phyloP scores from a whole-genome alignment of 2,329 filamentous ascomycete species.

The Diaporthe vexans region DNA sequence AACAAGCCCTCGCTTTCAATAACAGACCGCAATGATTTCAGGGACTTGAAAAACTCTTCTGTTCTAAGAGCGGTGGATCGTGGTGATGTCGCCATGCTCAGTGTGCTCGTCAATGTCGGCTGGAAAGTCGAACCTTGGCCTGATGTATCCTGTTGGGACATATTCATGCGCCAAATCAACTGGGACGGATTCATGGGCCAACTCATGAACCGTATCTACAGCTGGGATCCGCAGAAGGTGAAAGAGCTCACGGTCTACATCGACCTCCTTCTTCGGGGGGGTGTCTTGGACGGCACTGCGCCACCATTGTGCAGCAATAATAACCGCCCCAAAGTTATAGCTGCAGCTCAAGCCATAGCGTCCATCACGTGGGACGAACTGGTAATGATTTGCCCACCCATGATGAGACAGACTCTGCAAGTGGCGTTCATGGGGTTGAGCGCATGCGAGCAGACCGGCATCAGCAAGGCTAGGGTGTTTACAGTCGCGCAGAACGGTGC shows the following conservation, averaged over 20 bases:
- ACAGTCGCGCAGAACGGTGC: not conserved
- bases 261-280: not conserved
- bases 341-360: rapidly evolving
- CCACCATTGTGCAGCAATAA: not conserved
- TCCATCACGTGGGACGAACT: not conserved
- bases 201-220: not conserved
- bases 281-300: not conserved
- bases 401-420: not conserved
- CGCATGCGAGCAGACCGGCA: not conserved
- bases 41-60: not conserved
- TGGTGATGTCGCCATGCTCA: not conserved
- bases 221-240: not conserved
- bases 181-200: rapidly evolving
- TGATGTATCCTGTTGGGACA: no score
- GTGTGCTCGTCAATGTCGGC: not conserved
- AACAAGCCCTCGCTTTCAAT: not conserved
- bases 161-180: no score
- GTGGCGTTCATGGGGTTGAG: not conserved
- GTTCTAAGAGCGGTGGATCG: not conserved
- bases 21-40: rapidly evolving
- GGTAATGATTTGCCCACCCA: not conserved
- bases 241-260: not conserved
- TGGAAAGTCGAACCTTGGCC: not conserved
- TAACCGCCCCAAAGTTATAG: not conserved
- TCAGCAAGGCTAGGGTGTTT: not conserved